These are phyloP conservation scores for Aspergillus sp. DNA, from an alignment of 2,329 filamentous ascomycete species.

Conservation along the genomic window DNA sequence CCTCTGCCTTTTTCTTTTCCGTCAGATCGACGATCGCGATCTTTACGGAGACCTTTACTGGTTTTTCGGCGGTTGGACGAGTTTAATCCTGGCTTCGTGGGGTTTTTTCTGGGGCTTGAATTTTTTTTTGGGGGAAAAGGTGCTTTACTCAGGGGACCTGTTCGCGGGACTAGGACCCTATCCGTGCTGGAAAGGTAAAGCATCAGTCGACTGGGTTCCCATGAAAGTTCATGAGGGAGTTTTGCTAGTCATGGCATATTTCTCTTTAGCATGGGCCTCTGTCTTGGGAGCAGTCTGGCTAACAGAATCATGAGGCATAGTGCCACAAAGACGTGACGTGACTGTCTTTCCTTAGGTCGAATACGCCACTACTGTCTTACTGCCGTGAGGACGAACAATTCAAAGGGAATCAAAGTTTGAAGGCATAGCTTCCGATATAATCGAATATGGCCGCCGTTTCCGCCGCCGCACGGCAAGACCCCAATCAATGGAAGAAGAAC, in stretches of 20 bases:
- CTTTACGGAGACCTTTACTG: slow-evolving; percentile 35
- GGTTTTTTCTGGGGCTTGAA: slow-evolving; percentile 11
- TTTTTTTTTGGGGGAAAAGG: not conserved
- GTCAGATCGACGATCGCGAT: slow-evolving; percentile 17
- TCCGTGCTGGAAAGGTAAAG: slow-evolving; percentile 32
- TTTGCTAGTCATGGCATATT: not conserved
- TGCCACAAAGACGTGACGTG: slow-evolving; percentile 21
- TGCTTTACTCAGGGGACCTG: slow-evolving; percentile 13
- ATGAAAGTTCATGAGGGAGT: slow-evolving; percentile 12
- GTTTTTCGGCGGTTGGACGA: slow-evolving; percentile 33
- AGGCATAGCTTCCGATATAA: not conserved
- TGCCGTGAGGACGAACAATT: not conserved
- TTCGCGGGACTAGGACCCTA: slow-evolving; percentile 10
- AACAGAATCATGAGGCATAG: slow-evolving; percentile 27
- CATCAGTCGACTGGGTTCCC: slow-evolving; percentile 20
- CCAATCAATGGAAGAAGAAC: slow-evolving; percentile 65
- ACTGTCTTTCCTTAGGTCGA: slow-evolving; percentile 5
- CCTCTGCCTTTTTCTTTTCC: slow-evolving; percentile 13
- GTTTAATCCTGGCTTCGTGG: slow-evolving; percentile 21
- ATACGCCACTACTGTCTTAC: slow-evolving; percentile 18
- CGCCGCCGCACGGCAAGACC: slow-evolving; percentile 34
- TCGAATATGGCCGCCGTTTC: slow-evolving; percentile 29
- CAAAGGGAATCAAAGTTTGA: not conserved
- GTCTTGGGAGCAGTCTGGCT: slow-evolving; percentile 18
- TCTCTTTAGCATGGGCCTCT: slow-evolving; percentile 5